Evolutionary conservation across 2,329 filamentous ascomycete genomes (phyloP).

Genomic region (Pseudogymnoascus sp.): DNA sequence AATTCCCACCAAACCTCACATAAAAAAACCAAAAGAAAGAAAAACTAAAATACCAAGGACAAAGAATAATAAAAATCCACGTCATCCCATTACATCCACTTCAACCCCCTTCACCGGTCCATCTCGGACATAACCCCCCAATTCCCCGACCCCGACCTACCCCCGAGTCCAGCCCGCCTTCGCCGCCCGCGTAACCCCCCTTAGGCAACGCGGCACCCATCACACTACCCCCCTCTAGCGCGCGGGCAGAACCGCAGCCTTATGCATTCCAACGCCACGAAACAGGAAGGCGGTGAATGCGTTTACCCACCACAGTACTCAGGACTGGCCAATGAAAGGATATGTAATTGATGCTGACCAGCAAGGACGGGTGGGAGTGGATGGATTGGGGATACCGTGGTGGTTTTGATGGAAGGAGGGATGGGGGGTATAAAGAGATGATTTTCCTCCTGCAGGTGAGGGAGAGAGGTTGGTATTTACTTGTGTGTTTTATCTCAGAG

Average conservation of each 20-base stretch:
- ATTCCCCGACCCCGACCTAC: neutral
- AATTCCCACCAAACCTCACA: neutral
- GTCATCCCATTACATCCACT: neutral
- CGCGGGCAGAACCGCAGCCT: conserved; percentile 1
- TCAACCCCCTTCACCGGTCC: neutral
- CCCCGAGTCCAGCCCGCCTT: neutral
- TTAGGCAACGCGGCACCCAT: neutral
- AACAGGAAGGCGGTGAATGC: neutral
- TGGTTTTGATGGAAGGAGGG: neutral
- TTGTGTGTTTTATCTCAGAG: neutral
- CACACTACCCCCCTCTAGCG: neutral
- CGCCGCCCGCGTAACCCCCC: no score
- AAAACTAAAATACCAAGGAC: neutral
- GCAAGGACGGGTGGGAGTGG: neutral
- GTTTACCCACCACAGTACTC: neutral
- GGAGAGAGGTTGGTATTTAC: neutral
- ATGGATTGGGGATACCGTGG: neutral
- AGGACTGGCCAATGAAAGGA: neutral
- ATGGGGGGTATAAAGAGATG: neutral
- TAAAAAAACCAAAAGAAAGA: neutral
- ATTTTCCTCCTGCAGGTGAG: neutral
- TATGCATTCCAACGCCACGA: neutral
- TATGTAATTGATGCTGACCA: conserved; percentile 10
- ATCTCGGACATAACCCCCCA: neutral
- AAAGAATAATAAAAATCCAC: neutral